phyloP scores from a whole-genome alignment of 129 eudicot species.

The Pulicaria dysenterica region DNA sequence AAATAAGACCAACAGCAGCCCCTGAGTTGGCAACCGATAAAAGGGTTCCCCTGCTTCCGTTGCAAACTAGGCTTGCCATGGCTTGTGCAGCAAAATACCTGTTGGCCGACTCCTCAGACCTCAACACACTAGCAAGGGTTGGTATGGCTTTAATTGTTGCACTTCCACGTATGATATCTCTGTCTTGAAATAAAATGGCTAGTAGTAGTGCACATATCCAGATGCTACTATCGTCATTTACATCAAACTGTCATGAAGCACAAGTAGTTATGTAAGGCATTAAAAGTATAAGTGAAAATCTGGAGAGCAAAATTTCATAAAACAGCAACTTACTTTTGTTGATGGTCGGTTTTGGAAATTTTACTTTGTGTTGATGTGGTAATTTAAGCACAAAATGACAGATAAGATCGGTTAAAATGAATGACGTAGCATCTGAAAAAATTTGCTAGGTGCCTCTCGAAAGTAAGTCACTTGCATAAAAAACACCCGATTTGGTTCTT shows the following conservation, averaged over 20 bases:
- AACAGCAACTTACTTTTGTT: too few species aligned
- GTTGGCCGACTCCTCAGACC: conserved; percentile 81
- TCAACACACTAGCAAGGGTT: conserved; percentile 76
- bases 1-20: conserved; percentile 83
- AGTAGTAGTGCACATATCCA: conserved; percentile 84
- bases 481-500: too few species aligned
- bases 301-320: too few species aligned
- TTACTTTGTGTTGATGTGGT: too few species aligned
- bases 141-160: conserved; percentile 87
- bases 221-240: conserved; percentile 74
- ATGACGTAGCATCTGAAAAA: too few species aligned
- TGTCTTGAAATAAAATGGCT: conserved; percentile 83
- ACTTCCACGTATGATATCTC: conserved; percentile 85
- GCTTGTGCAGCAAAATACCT: conserved; percentile 98
- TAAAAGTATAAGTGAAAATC: background rate
- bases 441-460: too few species aligned
- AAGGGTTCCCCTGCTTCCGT: conserved; percentile 98
- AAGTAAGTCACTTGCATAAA: too few species aligned
- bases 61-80: conserved; percentile 84
- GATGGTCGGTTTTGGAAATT: too few species aligned
- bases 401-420: too few species aligned
- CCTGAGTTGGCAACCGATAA: conserved; percentile 97
- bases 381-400: too few species aligned
- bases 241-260: conserved; percentile 52
- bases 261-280: background rate